Evolutionary conservation across 805 yeast species (phyloP), one percentile per base, ranked within the genome.

Genomic region (Groenewaldozyma salmanticensis): DNA sequence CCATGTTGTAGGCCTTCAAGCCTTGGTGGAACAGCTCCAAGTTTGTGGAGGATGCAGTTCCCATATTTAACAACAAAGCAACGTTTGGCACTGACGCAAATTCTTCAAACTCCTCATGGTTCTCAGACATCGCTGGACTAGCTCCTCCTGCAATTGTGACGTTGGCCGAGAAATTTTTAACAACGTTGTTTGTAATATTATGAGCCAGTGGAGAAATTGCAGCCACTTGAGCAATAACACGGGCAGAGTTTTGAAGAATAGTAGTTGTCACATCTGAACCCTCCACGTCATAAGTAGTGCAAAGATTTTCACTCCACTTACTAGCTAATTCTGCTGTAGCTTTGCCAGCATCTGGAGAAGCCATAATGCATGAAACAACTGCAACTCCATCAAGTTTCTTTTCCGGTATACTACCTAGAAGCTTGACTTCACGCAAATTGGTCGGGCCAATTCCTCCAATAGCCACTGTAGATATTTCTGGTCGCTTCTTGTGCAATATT

Each of bases 101-200:
- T 17, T 81, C 90, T 4, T 58, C 70, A 49, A 72, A 86, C 52
- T 88, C 96, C 1, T 67, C 71, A 1, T 66, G 52, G 29, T 77
- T 67, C 52, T 84, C 94, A 16, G 92, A 79, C 96, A 87, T 87
- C 16, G 83, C 77, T 1, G 96, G 96, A 1, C 94, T 79, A 0
- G 81, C 92, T 3, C 94, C 94, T 16, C 81, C 61, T 0, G 96
- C 86, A 42, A 88, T 64, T 0, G 92, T 75, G 4, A 84, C 83
- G 54, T 87, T 87, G 4, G 96, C 96, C 43, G 87, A 80, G 55
- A 84, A 77, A 57, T 84, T 82, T 54, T 83, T 83, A 21, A 83
- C 95, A n/a, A 88, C 96, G 42, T 71, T 72, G 54, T 87, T 87
- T 17, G 95, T 87, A 44, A 88, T 79, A 52, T 87, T 94, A 54